Evolutionary conservation across 129 eudicot genomes (phyloP), one percentile per base, ranked within the genome.

Genomic region (Tanacetum coccineum): DNA sequence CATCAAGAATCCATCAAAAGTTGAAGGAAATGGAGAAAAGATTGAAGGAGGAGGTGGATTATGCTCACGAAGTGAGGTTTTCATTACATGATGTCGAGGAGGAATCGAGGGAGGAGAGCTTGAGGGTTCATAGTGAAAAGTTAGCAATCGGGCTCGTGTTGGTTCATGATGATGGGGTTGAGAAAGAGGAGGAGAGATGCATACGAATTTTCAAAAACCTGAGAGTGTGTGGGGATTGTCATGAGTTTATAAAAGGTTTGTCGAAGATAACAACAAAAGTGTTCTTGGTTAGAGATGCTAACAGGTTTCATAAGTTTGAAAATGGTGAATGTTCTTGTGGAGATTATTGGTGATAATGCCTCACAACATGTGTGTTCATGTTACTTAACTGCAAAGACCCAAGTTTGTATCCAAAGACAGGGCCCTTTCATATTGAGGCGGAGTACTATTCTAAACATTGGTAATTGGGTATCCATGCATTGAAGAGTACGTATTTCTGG

Each of bases 91-190:
- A 84, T 49, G 90, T 87, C 11, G 85, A 87, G 59, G 95, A 87
- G 70, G 95, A 87, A 78, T 79, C 95, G 0, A 74, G 76, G 76
- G 83, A 62, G 78, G 95, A 81, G 57, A 87, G 82, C 78, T 71
- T 87, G 76, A 84, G 90, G 68, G 83, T 81, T 74, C 95, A 87
- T 28, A 84, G 90, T 26, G 95, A 87, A 75, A 87, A 79, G 71
- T 52, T 87, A 78, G 95, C 85, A 7, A 84, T 84, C 12, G 95
- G 95, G 71, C 75, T 87, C 20, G 85, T 87, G 6, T 74, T 87
- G 67, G 77, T 79, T 48, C 79, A 72, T 58, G 80, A 77, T 52
- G 81, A 77, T 8, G 85, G 83, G 30, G 6, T 74, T 28, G 78
- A 76, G 39, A 53, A 78, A 44, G 78, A 75, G 25, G 80, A 79